Conservation (phyloP, 1,284 basidiomycete genomes). For the Marasmius sp. region DNA sequence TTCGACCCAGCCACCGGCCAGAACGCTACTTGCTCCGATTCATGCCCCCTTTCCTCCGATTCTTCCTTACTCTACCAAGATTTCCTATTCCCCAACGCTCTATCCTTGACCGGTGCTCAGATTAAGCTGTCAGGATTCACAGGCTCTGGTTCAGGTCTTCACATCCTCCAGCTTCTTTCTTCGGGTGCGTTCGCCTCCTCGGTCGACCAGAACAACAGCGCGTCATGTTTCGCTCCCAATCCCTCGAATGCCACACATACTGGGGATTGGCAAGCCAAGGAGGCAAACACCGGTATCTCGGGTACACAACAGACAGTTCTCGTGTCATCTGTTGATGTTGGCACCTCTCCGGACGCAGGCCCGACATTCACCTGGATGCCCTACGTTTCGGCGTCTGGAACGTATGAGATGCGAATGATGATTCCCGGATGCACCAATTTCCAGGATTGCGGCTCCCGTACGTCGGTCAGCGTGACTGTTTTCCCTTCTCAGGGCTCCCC, state of each 20-base stretch:
- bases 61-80: slow-evolving; percentile 83
- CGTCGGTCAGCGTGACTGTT: slow-evolving; percentile 81
- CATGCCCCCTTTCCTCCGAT: slow-evolving; percentile 77
- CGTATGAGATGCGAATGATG: slow-evolving; percentile 83
- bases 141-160: slow-evolving; percentile 80
- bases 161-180: slow-evolving; percentile 88
- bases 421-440: slow-evolving; percentile 86
- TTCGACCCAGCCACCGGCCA: slow-evolving; percentile 75
- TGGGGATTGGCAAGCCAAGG: slow-evolving; percentile 68
- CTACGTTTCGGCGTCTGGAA: slow-evolving; percentile 84
- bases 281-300: slow-evolving; percentile 70
- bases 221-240: slow-evolving; percentile 75
- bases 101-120: slow-evolving; percentile 79
- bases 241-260: slow-evolving; percentile 64
- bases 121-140: slow-evolving; percentile 78
- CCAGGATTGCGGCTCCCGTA: slow-evolving; percentile 80
- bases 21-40: slow-evolving; percentile 68
- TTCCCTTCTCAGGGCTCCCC: slow-evolving; percentile 71
- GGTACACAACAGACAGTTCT: slow-evolving; percentile 81
- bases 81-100: slow-evolving; percentile 72
- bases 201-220: slow-evolving; percentile 54
- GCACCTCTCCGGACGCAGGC: slow-evolving; percentile 55
- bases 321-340: slow-evolving; percentile 66
- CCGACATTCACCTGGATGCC: slow-evolving; percentile 89
- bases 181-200: slow-evolving; percentile 87